These are phyloP conservation scores for Spongispora temasekensis DNA, from an alignment of 1,284 basidiomycete genomes.

Conservation along the genomic window DNA sequence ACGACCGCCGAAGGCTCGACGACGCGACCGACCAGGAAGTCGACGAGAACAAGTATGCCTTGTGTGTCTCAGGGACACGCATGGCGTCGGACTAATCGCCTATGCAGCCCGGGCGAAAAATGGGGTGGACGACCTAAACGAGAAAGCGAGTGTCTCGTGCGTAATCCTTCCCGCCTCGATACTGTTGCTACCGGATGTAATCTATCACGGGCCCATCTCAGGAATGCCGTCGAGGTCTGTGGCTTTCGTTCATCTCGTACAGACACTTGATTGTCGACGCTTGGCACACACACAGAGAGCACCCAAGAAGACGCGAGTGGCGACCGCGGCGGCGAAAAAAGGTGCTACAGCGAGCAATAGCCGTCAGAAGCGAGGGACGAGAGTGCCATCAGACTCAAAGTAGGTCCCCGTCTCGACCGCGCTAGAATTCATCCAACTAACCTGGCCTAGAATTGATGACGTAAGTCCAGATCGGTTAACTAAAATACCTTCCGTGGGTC, in stretches of 20 bases:
- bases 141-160: slow-evolving; percentile 20
- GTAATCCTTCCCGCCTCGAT: slow-evolving; percentile 15
- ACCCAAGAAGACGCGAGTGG: slow-evolving; percentile 41
- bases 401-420: slow-evolving; percentile 8
- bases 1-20: slow-evolving; percentile 28
- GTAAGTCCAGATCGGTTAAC: slow-evolving; percentile 28
- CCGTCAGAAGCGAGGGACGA: slow-evolving; percentile 13
- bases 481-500: slow-evolving; percentile 14
- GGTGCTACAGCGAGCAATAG: slow-evolving; percentile 24
- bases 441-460: slow-evolving; percentile 32
- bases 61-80: slow-evolving; percentile 4
- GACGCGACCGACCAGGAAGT: slow-evolving; percentile 51
- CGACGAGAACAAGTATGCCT: slow-evolving; percentile 38
- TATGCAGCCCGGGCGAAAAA: slow-evolving; percentile 21
- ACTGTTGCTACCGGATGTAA: slow-evolving; percentile 3
- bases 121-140: slow-evolving; percentile 6
- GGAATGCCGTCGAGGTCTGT: slow-evolving; percentile 25
- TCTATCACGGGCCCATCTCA: slow-evolving; percentile 11
- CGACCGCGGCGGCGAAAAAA: slow-evolving; percentile 25
- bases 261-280: not conserved
- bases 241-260: not conserved
- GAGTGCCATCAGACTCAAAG: slow-evolving; percentile 11
- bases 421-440: not conserved
- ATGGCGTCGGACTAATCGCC: slow-evolving; percentile 2
- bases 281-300: slow-evolving; percentile 15